Percentiles rank a stretch among this genome's conserved stretches.
These are phyloP conservation scores for Wickerhamomyces silvicola DNA, from an alignment of 805 yeast genomes.

Conservation along the genomic window DNA sequence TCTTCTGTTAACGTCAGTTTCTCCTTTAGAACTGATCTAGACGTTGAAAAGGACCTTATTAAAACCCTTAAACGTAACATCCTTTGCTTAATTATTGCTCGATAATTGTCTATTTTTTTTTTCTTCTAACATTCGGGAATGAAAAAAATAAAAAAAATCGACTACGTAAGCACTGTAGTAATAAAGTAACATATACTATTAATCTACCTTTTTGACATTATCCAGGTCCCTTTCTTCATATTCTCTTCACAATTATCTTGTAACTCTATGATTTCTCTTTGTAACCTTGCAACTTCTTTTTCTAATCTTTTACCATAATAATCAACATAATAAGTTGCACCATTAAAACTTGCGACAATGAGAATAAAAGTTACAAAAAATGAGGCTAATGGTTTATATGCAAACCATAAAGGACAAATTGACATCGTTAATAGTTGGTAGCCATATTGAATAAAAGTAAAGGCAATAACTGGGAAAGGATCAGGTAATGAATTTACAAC, in stretches of 20 bases:
- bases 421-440: constrained; percentile 86
- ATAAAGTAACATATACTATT: too few species aligned
- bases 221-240: too few species aligned
- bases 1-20: constrained; percentile 11
- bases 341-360: constrained; percentile 76
- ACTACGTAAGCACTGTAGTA: too few species aligned
- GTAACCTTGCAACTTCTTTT: constrained; percentile 70
- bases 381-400: constrained; percentile 58
- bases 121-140: too few species aligned
- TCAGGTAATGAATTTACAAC: constrained; percentile 80
- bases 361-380: constrained; percentile 68
- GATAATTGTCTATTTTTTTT: too few species aligned
- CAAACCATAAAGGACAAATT: constrained; percentile 84
- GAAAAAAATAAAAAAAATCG: too few species aligned
- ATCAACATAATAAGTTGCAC: constrained; percentile 92
- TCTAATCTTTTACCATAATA: constrained; percentile 86
- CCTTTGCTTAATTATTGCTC: too few species aligned
- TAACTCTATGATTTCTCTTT: constrained; percentile 60
- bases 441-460: constrained; percentile 77
- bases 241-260: constrained; percentile 29
- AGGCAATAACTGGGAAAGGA: constrained; percentile 80
- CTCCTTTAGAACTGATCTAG: too few species aligned
- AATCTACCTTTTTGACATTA: too few species aligned
- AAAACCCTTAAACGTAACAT: too few species aligned
- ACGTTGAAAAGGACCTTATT: too few species aligned